phyloP scores from a whole-genome alignment of 352 stramenopile species.

The Blastocystis sp. region DNA sequence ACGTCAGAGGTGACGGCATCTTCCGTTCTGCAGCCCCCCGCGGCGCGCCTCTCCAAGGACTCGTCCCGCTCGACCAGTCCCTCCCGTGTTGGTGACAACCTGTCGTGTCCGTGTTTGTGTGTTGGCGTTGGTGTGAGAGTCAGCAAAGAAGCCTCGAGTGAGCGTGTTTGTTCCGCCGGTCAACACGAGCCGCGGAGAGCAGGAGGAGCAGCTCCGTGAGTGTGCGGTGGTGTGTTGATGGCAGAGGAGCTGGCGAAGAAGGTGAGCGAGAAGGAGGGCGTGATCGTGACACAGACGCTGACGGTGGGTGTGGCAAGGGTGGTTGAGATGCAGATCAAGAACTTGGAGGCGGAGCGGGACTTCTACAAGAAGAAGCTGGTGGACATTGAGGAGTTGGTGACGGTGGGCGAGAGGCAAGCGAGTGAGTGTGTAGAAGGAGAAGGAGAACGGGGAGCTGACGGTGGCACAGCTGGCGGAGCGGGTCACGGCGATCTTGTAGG shows the following conservation, averaged over 20 bases:
- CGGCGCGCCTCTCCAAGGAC: background rate
- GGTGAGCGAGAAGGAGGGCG: conserved; percentile 76
- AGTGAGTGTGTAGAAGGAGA: conserved; percentile 20
- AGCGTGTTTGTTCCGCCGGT: background rate
- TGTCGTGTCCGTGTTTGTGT: background rate
- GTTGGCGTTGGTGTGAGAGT: background rate
- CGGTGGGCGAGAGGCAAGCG: background rate
- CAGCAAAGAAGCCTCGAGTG: conserved; percentile 40
- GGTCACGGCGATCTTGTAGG: background rate
- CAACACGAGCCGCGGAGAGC: conserved; percentile 73
- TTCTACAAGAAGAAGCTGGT: conserved; percentile 99
- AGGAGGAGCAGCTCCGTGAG: conserved; percentile 19
- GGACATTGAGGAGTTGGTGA: conserved; percentile 91
- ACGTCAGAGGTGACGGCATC: background rate
- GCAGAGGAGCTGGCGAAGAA: conserved; percentile 80
- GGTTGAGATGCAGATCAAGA: conserved; percentile 77
- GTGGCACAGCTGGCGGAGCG: background rate
- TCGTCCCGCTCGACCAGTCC: background rate
- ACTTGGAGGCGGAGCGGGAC: conserved; percentile 88
- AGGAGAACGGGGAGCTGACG: background rate
- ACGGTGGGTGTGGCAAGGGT: background rate
- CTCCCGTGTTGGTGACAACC: conserved; percentile 35
- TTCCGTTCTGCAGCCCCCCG: background rate
- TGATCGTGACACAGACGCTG: background rate
- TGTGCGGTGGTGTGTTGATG: conserved; percentile 72